Evolutionary conservation across 2,329 filamentous ascomycete species (phyloP).

Genomic region (Elsinoe ampelina): DNA sequence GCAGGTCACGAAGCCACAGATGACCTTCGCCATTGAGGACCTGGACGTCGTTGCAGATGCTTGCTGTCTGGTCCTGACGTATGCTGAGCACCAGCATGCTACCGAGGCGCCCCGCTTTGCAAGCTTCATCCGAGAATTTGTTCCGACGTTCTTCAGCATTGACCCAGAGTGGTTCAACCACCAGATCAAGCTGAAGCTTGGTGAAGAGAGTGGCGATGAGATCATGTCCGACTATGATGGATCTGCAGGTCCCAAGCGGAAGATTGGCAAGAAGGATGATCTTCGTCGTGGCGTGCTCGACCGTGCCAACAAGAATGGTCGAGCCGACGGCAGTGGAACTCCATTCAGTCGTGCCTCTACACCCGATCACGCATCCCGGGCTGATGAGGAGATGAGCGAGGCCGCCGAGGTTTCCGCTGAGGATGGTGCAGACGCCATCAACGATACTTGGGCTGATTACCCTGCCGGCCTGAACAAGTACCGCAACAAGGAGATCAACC

Average conservation of each 20-base stretch:
- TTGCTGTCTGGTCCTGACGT: constrained; percentile 36
- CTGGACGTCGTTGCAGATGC: constrained; percentile 44
- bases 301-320: constrained; percentile 56
- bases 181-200: constrained; percentile 45
- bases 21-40: constrained; percentile 61
- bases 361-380: constrained; percentile 68
- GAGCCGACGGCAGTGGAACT: constrained; percentile 67
- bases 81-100: constrained; percentile 33
- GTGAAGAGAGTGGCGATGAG: constrained; percentile 69
- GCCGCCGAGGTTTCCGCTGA: constrained; percentile 2
- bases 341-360: constrained; percentile 81
- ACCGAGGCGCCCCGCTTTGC: constrained; percentile 37
- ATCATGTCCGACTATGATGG: constrained; percentile 55
- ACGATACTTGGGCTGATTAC: constrained; percentile 55
- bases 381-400: constrained; percentile 59
- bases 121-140: constrained; percentile 42
- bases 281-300: constrained; percentile 83
- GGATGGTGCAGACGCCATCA: constrained; percentile 42
- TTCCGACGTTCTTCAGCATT: constrained; percentile 42
- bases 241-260: constrained; percentile 59
- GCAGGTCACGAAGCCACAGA: constrained; percentile 44
- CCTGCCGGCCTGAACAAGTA: constrained; percentile 47
- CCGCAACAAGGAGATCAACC: constrained; percentile 56
- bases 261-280: constrained; percentile 58
- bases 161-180: constrained; percentile 51